Base-by-base conservation (phyloP, 306 rosid species). In the Senna tora region DNA sequence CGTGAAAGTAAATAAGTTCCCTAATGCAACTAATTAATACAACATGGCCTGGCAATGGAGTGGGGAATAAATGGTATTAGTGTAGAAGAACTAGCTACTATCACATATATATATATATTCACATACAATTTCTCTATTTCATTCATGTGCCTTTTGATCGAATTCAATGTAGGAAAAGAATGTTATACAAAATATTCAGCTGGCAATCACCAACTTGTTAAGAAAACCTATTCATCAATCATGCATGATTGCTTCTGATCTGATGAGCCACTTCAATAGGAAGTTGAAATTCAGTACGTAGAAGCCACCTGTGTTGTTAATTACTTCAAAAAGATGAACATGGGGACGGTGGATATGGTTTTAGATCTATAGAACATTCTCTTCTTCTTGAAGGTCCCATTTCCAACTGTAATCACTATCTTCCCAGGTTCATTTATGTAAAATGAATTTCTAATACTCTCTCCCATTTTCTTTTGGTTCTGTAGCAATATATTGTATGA, bases 381-480 rank as follows among this genome's bases (percentile, higher is more conserved):
- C 81, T 79, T 94, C 79, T 82, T 89, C 82, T 85, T 94, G 85
- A 67, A 87, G 17, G 75, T 81, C 16, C 68, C 77, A 72, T 94
- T 91, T 58, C 88, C 89, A 50, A 91, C 75, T 51, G 96, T 86
- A 10, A 91, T 69, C 6, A 81, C 60, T 16, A 94, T 83, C 83
- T 75, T 94, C 43, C 99, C 99, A 5, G 99, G 92, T 78, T 94
- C 99, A 78, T 15, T 85, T 22, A 89, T 84, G 81, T 86, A 89
- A 81, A 94, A 94, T 17, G 91, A 87, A 79, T 94, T 89, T 74
- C 95, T 86, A 21, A 88, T 72, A 77, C 84, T 66, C 13, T 81
- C 87, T 46, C 90, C 91, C 52, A 71, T 36, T 77, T 70, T 81
- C 80, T 59, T 86, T 66, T 88, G 96, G 34, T 88, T 88, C 69